Evolutionary conservation across 2,329 filamentous ascomycete genomes (phyloP), one percentile per base, ranked within the genome.

Genomic region (Penicillium thymicola): DNA sequence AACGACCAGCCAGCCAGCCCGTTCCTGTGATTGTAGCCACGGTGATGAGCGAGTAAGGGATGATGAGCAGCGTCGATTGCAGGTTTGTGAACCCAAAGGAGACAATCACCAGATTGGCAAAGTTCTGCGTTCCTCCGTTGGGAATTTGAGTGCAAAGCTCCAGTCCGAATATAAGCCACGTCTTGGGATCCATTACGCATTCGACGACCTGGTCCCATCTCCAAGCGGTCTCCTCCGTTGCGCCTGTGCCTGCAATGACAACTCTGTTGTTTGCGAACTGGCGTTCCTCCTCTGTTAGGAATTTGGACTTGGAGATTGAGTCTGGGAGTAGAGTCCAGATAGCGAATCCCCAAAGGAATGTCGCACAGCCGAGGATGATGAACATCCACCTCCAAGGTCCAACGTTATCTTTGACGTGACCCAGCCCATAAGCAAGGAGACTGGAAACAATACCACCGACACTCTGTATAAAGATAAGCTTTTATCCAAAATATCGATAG

Each of bases 61-160:
- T 83, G 62, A 83, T 83, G 67, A 86, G 78, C 32, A 18, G 81
- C 78, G 63, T 65, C 1, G 63, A 64, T 41, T 65, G 58, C 10
- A 64, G 27, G 32, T 50, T 65, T 2, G 63, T 63, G 40, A 64
- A 65, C 1, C 63, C 63, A 13, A 65, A 64, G 1, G 61, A 64
- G 8, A 53, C 55, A 28, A 65, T 55, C 7, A 65, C 62, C 3
- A 65, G 57, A 47, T 64, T 65, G 25, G 58, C 54, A 18, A 86
- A 85, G 62, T 79, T 82, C 62, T 83, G 80, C 0, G 82, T 84
- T 25, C 85, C 84, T 32, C 84, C 84, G 59, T 86, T 87, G 40
- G 85, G 83, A 25, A 87, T 85, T 37, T 67, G 62, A 0, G 78
- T 81, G 3, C 81, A 68, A 5, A 86, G 59, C 23, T 79, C 76